Conservation (phyloP, 2,329 filamentous ascomycete species). For the Hypoxylon sp. region DNA sequence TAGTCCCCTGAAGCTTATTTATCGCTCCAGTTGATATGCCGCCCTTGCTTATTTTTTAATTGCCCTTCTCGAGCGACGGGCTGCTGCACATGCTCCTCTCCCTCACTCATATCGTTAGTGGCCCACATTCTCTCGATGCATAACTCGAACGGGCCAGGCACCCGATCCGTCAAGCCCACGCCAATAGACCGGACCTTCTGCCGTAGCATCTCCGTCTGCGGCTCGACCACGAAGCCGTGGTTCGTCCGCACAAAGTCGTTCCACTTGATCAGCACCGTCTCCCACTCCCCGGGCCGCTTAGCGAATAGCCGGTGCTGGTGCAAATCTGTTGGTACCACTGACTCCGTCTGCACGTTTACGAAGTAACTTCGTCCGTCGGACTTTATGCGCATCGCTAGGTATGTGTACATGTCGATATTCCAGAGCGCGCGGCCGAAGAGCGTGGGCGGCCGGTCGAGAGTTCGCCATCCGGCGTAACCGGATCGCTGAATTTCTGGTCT, state of each 20-base stretch:
- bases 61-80: conserved; percentile 53
- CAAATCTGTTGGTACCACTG: conserved; percentile 92
- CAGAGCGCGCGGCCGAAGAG: conserved; percentile 89
- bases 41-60: conserved; percentile 61
- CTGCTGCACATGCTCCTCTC: conserved; percentile 49
- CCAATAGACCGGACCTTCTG: conserved; percentile 90
- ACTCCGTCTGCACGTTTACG: conserved; percentile 95
- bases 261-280: conserved; percentile 93
- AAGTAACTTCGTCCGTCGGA: conserved; percentile 94
- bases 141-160: conserved; percentile 90
- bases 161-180: conserved; percentile 88
- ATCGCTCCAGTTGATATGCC: conserved; percentile 60
- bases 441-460: conserved; percentile 80
- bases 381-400: conserved; percentile 89
- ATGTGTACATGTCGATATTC: conserved; percentile 91
- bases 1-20: conserved; percentile 38
- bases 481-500: conserved; percentile 81
- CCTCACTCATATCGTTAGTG: conserved; percentile 75
- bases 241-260: conserved; percentile 96
- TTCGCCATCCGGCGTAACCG: conserved; percentile 93
- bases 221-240: conserved; percentile 90
- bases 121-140: conserved; percentile 91
- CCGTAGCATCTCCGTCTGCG: conserved; percentile 89
- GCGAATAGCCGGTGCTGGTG: conserved; percentile 93
- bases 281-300: conserved; percentile 87